Percentiles rank a stretch among this genome's conserved stretches.
phyloP scores from a whole-genome alignment of 306 rosid genomes.

The Glycine soja region DNA sequence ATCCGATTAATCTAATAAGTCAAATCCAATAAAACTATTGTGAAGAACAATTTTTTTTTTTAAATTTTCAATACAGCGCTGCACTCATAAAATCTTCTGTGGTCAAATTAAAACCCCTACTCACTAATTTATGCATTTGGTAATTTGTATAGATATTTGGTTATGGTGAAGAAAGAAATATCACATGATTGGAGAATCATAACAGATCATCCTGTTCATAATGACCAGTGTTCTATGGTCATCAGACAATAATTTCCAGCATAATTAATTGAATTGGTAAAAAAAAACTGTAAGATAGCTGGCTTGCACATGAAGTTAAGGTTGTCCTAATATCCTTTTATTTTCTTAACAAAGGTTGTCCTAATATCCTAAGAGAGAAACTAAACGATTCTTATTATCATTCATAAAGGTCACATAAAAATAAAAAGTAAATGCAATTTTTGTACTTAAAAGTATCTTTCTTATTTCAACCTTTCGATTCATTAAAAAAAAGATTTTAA shows the following conservation, averaged over 20 bases:
- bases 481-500: too few relatives aligned
- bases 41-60: background rate
- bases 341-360: too few relatives aligned
- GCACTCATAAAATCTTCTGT: background rate
- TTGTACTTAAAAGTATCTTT: too few relatives aligned
- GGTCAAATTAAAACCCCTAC: background rate
- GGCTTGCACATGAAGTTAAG: slow-evolving; percentile 11
- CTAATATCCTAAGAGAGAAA: too few relatives aligned
- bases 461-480: too few relatives aligned
- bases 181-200: slow-evolving; percentile 39
- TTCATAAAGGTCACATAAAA: too few relatives aligned
- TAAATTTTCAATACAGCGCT: background rate
- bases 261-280: background rate
- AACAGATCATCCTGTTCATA: slow-evolving; percentile 4
- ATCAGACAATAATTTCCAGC: background rate
- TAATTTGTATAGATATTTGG: background rate
- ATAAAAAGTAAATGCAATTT: too few relatives aligned
- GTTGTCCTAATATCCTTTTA: background rate
- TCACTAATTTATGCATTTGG: background rate
- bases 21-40: background rate
- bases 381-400: too few relatives aligned
- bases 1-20: background rate
- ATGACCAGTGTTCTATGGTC: background rate
- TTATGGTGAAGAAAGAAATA: background rate
- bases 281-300: background rate